Percentiles rank a stretch among this genome's conserved stretches.
Evolutionary conservation across 2,329 filamentous ascomycete genomes (phyloP).

Genomic region (Botrytis fragariae): DNA sequence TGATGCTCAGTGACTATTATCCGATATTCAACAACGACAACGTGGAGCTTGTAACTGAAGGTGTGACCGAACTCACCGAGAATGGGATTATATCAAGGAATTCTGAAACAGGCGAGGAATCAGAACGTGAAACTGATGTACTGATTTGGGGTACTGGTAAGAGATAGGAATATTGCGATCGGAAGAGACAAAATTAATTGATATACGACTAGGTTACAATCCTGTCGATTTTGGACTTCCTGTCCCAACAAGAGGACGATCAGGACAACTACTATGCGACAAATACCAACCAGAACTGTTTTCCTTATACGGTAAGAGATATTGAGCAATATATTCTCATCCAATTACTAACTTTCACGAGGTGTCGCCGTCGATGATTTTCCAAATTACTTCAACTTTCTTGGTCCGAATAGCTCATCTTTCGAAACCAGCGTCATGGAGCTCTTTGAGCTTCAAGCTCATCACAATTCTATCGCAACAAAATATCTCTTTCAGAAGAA

Average conservation of each 20-base stretch:
- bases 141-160: conserved; percentile 14
- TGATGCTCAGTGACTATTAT: conserved; percentile 6
- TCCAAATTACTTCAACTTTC: conserved; percentile 14
- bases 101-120: not conserved
- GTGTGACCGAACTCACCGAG: not conserved
- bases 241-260: conserved; percentile 4
- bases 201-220: conserved; percentile 1
- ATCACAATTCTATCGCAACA: not conserved
- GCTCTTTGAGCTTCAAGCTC: conserved; percentile 10
- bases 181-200: not conserved
- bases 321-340: not conserved
- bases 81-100: not conserved
- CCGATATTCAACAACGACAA: conserved; percentile 3
- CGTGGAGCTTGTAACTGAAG: conserved; percentile 2
- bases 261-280: conserved; percentile 7
- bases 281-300: conserved; percentile 14
- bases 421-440: conserved; percentile 9
- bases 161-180: not conserved
- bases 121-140: not conserved
- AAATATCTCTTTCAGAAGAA: conserved; percentile 9
- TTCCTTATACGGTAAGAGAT: conserved; percentile 3
- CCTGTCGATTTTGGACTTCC: conserved; percentile 11
- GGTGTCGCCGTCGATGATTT: conserved; percentile 9
- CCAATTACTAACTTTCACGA: not conserved
- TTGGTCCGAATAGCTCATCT: conserved; percentile 9